Evolutionary conservation across 2,329 filamentous ascomycete species (phyloP), one percentile per base, ranked within the genome.

Genomic region (Clonostachys rosea): DNA sequence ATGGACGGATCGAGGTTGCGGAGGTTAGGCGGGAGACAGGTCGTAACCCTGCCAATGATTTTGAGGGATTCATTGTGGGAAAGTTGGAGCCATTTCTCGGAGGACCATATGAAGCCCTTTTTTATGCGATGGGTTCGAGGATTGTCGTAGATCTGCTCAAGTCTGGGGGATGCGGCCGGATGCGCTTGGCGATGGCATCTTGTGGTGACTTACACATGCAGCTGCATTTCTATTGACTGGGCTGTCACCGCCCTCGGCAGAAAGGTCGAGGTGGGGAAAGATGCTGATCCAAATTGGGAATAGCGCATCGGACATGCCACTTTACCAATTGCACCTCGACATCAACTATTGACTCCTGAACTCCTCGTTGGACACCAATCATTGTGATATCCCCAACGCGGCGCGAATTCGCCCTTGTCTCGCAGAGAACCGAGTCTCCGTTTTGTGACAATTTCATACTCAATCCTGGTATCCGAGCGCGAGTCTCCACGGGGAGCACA

Each of bases 1-100:
- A 57, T 43, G 60, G 56, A 41, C 16, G 17, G 24, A 30, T 36
- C 12, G 20, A 16, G 30, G 39, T 16, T 37, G 13, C 55, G 50
- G 51, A 40, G 46, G 55, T 51, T 50, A 63, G 49, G 53, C 53
- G 55, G 43, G 59, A 53, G 51, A 59, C 57, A 33, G 56, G 62
- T 52, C 64, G 66, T 62, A 63, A 61, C 49, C 59, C 59, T 48
- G 56, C 62, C 51, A 65, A 64, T 55, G 65, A 57, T 54, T 59
- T 66, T 51, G 56, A 61, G 48, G 67, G 64, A 59, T 74, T 78
- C 70, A 77, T 78, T 59, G 62, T 70, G 69, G 65, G 24, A 30
- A 30, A 10, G 24, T 10, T 30, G 24, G 24, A 30, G 24, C 64
- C 67, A 69, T 70, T 47, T 55, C 63, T 59, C 51, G 51, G 55